Conservation (phyloP, 2,329 filamentous ascomycete genomes). For the Talaromyces pinophilus region DNA sequence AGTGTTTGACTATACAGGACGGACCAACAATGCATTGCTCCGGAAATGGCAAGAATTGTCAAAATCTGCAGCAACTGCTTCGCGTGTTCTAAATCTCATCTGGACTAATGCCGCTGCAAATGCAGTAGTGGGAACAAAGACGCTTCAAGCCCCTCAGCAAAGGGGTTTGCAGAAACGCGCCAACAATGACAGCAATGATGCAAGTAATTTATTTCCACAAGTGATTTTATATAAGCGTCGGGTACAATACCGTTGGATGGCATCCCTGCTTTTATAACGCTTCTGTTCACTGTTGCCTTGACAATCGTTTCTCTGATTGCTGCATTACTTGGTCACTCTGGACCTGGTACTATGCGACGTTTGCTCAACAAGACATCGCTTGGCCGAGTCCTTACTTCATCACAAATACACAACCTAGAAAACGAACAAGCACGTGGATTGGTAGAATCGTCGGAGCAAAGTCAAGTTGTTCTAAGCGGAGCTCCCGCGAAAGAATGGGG, state of each 20-base stretch:
- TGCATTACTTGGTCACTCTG: neutral
- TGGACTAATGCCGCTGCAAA: neutral
- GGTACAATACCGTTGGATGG: neutral
- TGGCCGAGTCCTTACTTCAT: neutral
- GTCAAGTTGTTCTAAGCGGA: neutral
- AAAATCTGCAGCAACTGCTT: neutral
- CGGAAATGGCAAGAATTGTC: neutral
- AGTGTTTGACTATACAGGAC: neutral
- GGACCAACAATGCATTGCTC: neutral
- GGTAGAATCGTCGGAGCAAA: neutral
- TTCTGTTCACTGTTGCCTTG: neutral
- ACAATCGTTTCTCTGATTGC: neutral
- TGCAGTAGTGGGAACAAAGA: neutral
- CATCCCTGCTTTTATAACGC: neutral
- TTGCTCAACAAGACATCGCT: neutral
- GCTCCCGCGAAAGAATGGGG: neutral
- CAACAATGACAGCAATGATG: neutral
- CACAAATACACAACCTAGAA: neutral
- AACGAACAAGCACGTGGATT: neutral
- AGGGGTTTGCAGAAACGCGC: neutral
- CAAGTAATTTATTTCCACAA: neutral
- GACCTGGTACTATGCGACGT: neutral
- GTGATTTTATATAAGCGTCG: neutral
- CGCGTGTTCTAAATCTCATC: neutral
- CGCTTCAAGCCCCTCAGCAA: neutral